Evolutionary conservation across 345 rosid genomes (phyloP).

Genomic region (Kandelia obovata): DNA sequence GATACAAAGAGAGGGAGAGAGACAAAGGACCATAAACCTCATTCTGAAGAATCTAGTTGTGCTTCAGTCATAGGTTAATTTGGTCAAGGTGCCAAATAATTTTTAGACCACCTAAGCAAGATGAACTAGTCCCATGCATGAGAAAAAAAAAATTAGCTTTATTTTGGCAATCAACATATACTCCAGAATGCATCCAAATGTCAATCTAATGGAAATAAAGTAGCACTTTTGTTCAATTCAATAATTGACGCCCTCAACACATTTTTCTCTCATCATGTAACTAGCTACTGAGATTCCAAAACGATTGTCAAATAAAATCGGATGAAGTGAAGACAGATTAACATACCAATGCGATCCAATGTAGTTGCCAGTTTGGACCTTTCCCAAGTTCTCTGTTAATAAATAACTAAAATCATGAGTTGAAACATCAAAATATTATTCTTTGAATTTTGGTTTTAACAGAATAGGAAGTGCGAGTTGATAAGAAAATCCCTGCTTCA

Average conservation of each 20-base stretch:
- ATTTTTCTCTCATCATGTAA: too few relatives aligned
- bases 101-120: neutral
- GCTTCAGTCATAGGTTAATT: too few relatives aligned
- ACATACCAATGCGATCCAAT: slow-evolving; percentile 81
- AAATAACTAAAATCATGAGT: slow-evolving; percentile 20
- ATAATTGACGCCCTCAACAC: too few relatives aligned
- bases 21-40: too few relatives aligned
- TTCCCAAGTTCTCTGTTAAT: slow-evolving; percentile 92
- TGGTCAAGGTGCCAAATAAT: neutral
- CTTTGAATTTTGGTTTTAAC: neutral
- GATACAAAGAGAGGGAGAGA: too few relatives aligned
- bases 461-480: neutral
- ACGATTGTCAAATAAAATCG: neutral
- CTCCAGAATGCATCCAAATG: neutral
- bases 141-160: neutral
- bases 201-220: neutral
- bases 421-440: neutral
- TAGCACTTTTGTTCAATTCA: neutral
- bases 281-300: neutral
- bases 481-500: too few relatives aligned
- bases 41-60: too few relatives aligned
- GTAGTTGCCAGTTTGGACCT: slow-evolving; percentile 80
- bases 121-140: neutral
- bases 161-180: neutral
- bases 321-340: neutral